Conservation (phyloP, 495 filamentous ascomycete species). For the Aspergillus incahuasiensis region DNA sequence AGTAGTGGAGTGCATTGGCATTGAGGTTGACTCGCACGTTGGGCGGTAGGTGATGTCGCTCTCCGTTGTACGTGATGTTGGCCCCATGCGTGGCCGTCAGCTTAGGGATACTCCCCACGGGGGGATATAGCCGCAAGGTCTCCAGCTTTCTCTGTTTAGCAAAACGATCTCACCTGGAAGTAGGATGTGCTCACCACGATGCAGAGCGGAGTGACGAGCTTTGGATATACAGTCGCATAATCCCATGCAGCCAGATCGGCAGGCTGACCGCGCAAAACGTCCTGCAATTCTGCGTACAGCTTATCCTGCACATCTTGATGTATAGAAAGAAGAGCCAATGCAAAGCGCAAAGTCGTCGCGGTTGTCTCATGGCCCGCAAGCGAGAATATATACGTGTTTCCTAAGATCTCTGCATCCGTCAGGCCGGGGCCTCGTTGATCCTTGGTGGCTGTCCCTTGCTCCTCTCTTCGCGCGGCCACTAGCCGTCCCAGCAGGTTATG, state of each 20-base stretch:
- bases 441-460: neutral
- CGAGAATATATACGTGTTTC: constrained; percentile 47
- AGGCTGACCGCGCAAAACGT: constrained; percentile 23
- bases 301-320: constrained; percentile 39
- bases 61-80: neutral
- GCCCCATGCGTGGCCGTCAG: constrained; percentile 18
- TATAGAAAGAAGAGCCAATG: constrained; percentile 37
- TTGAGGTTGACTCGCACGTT: constrained; percentile 26
- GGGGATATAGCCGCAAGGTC: constrained; percentile 39
- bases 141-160: constrained; percentile 24
- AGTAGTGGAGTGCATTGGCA: constrained; percentile 34
- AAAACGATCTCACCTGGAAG: neutral
- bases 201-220: constrained; percentile 30
- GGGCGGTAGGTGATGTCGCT: neutral
- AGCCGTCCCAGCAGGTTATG: neutral
- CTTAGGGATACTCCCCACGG: constrained; percentile 34
- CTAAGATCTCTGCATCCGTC: constrained; percentile 38
- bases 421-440: constrained; percentile 7
- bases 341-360: constrained; percentile 39
- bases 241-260: constrained; percentile 29
- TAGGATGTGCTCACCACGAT: constrained; percentile 28
- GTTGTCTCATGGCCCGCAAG: constrained; percentile 51
- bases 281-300: constrained; percentile 32
- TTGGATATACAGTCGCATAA: constrained; percentile 31
- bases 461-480: neutral